Evolutionary conservation across 306 rosid genomes (phyloP), one percentile per base, ranked within the genome.

Genomic region (Cercis canadensis): DNA sequence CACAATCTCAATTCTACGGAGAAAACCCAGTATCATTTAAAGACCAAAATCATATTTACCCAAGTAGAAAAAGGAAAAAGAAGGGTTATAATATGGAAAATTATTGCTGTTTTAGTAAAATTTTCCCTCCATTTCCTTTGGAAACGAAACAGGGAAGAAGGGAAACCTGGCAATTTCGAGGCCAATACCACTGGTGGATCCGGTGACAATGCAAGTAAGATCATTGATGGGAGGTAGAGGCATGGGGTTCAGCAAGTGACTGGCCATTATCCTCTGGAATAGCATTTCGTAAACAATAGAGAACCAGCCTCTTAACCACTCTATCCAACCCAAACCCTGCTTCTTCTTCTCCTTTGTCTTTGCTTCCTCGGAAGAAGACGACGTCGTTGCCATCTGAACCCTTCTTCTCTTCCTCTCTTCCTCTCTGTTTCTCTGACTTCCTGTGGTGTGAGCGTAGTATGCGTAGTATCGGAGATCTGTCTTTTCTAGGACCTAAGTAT

Each of bases 181-280:
- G 78, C 98, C 98, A 39, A 94, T 94, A 70, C 98, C 98, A 51
- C 98, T 94, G 68, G 98, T 94, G 62, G 98, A 88, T 53, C 98
- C 98, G 14, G 97, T 94, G 73, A 90, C 97, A 65, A 94, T 81
- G 89, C 92, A 85, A 43, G 96, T 85, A 69, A 90, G 86, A 18
- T 90, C 94, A 53, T 87, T 84, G 68, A 87, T 17, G 4, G 95
- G 97, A 75, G 98, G 97, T 5, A 94, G 74, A 17, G 96, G 92
- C 89, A 90, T 74, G 29, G 98, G 98, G 53, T 94, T 90, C 40
- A 75, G 87, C 72, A 94, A 87, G 74, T 94, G 98, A 58, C 96
- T 86, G 2, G 98, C 96, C 75, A 76, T 53, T 76, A 94, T 94
- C 71, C 98, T 75, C 83, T 94, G 98, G 69, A 90, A 94, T 1